Conservation (phyloP, 176 grass and related monocot species). For the Urochloa ruziziensis region DNA sequence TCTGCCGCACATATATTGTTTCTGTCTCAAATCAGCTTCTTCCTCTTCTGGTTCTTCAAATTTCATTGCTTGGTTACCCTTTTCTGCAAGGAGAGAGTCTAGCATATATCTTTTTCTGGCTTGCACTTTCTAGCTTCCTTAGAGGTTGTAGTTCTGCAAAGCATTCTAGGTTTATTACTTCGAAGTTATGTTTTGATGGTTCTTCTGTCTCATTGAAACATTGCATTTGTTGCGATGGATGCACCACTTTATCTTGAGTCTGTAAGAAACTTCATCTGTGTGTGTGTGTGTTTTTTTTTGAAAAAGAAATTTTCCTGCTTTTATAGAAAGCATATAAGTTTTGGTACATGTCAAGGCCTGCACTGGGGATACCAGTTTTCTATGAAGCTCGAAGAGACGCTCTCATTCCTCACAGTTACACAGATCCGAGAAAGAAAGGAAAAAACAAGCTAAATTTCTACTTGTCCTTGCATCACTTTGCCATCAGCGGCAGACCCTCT, state of each 20-base stretch:
- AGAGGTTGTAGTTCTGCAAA: not conserved
- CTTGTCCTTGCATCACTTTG: no score
- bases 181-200: not conserved
- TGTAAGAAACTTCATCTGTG: not conserved
- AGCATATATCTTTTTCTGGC: not conserved
- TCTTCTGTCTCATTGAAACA: not conserved
- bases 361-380: no score
- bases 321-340: no score
- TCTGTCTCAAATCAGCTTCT: not conserved
- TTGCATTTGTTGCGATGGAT: not conserved
- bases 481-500: no score
- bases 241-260: not conserved
- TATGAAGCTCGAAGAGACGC: no score
- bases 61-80: not conserved
- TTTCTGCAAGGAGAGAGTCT: not conserved
- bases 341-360: no score
- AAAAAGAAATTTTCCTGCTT: no score
- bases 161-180: no score
- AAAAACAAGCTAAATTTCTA: no score
- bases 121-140: conserved; percentile 3
- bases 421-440: no score
- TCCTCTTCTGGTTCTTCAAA: not conserved
- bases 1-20: not conserved
- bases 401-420: no score
- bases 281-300: no score